phyloP scores from a whole-genome alignment of 2,329 filamentous ascomycete species.

The Orbilia ellipsospora region DNA sequence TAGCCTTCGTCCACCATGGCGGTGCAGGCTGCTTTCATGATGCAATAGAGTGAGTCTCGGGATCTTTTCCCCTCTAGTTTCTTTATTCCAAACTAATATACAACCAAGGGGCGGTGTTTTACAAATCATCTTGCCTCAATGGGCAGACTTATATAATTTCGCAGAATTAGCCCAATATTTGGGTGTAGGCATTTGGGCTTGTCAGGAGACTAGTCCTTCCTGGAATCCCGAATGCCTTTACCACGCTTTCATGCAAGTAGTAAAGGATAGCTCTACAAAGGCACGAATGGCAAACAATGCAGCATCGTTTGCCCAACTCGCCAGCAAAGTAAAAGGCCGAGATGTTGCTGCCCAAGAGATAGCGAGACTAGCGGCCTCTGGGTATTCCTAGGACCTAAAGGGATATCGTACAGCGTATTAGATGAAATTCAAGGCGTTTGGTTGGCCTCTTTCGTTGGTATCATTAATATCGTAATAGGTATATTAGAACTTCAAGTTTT shows the following conservation, averaged over 20 bases:
- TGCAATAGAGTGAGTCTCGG: neutral
- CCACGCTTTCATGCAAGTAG: neutral
- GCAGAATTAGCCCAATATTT: neutral
- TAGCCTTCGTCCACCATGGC: slow-evolving; percentile 17
- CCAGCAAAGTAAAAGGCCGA: neutral
- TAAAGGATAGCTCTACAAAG: neutral
- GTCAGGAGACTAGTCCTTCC: neutral
- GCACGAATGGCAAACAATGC: neutral
- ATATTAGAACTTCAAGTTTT: too few species aligned
- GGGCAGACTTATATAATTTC: slow-evolving; percentile 2
- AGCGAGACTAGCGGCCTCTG: slow-evolving; percentile 1
- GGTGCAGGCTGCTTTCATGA: slow-evolving; percentile 14
- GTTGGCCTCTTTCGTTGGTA: too few species aligned
- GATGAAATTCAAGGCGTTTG: too few species aligned
- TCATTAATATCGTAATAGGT: too few species aligned
- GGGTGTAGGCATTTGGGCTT: slow-evolving; percentile 5
- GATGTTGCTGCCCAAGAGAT: neutral
- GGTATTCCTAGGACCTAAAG: neutral
- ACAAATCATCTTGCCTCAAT: slow-evolving; percentile 3
- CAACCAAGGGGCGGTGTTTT: neutral
- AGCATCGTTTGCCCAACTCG: neutral
- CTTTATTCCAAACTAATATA: neutral
- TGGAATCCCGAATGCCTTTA: slow-evolving; percentile 2
- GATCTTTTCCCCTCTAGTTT: neutral
- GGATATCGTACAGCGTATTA: too few species aligned